Percentiles rank a stretch among this genome's conserved stretches.
phyloP scores from a whole-genome alignment of 305 asterid genomes.

The Fraxinus ornus region DNA sequence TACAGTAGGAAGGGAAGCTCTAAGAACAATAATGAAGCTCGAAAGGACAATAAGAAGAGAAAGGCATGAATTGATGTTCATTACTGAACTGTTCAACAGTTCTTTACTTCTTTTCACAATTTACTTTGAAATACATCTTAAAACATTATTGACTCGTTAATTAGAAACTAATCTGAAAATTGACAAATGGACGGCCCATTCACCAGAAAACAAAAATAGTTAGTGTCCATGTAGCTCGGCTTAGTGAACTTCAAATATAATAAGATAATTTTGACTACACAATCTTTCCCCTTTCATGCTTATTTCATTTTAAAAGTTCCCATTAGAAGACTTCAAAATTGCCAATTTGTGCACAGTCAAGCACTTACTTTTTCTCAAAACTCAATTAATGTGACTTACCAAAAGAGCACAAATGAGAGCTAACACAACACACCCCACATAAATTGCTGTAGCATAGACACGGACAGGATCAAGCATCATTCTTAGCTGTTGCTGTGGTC shows the following conservation, averaged over 20 bases:
- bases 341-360: neutral
- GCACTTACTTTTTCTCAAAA: neutral
- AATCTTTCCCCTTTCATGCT: neutral
- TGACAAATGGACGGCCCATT: neutral
- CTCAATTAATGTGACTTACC: slow-evolving; percentile 48
- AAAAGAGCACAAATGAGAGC: slow-evolving; percentile 89
- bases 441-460: slow-evolving; percentile 67
- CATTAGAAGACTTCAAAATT: neutral
- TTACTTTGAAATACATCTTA: neutral
- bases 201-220: neutral
- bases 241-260: neutral
- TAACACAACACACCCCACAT: slow-evolving; percentile 62
- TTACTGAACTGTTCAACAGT: neutral
- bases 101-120: neutral
- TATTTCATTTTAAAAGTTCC: neutral
- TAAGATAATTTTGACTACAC: neutral
- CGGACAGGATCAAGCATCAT: slow-evolving; percentile 91
- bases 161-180: neutral
- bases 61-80: neutral
- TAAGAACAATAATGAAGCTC: neutral
- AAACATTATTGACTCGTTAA: neutral
- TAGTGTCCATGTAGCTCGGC: neutral
- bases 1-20: neutral
- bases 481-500: slow-evolving; percentile 66
- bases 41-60: neutral